These are phyloP conservation scores for Aegilops speltoides DNA, from an alignment of 176 grass and related monocot species.

Conservation along the genomic window DNA sequence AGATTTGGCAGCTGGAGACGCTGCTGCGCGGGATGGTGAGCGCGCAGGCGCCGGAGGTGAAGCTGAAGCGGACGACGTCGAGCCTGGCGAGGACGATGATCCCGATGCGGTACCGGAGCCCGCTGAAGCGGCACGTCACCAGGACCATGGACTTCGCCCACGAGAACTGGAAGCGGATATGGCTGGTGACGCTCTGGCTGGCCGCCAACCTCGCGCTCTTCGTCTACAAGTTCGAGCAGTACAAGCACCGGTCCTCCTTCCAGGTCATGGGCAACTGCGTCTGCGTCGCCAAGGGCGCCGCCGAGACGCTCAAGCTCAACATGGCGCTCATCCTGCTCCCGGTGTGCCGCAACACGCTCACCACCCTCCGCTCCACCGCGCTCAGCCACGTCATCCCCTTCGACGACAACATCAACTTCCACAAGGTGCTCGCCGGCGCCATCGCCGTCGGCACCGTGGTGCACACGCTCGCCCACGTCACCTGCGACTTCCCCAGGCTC, in stretches of 20 bases:
- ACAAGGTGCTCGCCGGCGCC: slow-evolving; percentile 74
- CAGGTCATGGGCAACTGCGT: slow-evolving; percentile 97
- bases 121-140: slow-evolving; percentile 52
- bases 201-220: slow-evolving; percentile 56
- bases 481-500: slow-evolving; percentile 92
- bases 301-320: slow-evolving; percentile 92
- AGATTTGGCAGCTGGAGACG: slow-evolving; percentile 96
- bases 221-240: slow-evolving; percentile 86
- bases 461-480: slow-evolving; percentile 76
- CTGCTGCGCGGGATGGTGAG: slow-evolving; percentile 84
- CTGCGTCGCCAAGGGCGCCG: slow-evolving; percentile 89
- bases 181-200: slow-evolving; percentile 78
- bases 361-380: slow-evolving; percentile 68
- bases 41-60: slow-evolving; percentile 59
- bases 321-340: slow-evolving; percentile 97
- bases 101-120: slow-evolving; percentile 64
- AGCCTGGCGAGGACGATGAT: slow-evolving; percentile 91
- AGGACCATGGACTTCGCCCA: slow-evolving; percentile 73
- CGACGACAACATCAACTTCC: slow-evolving; percentile 99
- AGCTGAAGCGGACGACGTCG: slow-evolving; percentile 59
- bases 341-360: slow-evolving; percentile 93
- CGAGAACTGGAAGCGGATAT: slow-evolving; percentile 97
- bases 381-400: slow-evolving; percentile 76
- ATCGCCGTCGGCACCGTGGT: slow-evolving; percentile 66
- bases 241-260: slow-evolving; percentile 63